Conservation (phyloP, 345 rosid species). For the Eucalyptus rudis region DNA sequence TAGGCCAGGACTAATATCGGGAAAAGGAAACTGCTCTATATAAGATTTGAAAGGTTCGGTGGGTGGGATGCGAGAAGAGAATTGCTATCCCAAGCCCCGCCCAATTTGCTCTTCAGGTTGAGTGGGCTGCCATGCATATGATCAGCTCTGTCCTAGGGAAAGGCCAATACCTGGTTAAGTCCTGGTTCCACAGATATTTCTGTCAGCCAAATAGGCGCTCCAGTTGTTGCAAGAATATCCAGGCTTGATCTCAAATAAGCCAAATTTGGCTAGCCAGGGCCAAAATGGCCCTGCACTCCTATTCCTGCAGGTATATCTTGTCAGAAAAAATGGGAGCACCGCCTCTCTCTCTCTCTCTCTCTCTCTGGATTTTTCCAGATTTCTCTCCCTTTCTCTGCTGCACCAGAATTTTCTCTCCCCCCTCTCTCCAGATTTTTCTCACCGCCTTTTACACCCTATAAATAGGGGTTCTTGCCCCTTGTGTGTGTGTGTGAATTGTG, state of each 20-base stretch:
- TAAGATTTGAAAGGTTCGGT: no score
- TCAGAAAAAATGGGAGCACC: no score
- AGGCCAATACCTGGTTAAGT: conserved; percentile 15
- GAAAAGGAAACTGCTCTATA: no score
- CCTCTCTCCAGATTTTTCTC: no score
- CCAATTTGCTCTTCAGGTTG: not conserved
- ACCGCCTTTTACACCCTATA: no score
- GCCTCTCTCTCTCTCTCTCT: no score
- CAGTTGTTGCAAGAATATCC: conserved; percentile 44
- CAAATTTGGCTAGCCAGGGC: conserved; percentile 36
- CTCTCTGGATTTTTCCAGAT: no score
- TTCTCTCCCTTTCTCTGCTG: no score
- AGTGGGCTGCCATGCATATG: not conserved
- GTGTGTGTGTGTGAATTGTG: no score
- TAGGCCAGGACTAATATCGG: no score
- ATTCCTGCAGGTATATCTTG: conserved; percentile 28
- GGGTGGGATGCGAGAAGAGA: not conserved
- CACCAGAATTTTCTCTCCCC: no score
- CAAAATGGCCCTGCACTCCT: conserved; percentile 75
- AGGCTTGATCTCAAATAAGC: conserved; percentile 64
- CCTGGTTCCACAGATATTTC: conserved; percentile 37
- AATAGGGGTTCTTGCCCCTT: no score
- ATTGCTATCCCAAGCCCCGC: not conserved
- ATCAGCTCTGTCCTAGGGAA: not conserved
- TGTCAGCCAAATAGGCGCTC: conserved; percentile 72